Conservation (phyloP, 2,329 filamentous ascomycete species). For the Coniochaeta hoffmannii region DNA sequence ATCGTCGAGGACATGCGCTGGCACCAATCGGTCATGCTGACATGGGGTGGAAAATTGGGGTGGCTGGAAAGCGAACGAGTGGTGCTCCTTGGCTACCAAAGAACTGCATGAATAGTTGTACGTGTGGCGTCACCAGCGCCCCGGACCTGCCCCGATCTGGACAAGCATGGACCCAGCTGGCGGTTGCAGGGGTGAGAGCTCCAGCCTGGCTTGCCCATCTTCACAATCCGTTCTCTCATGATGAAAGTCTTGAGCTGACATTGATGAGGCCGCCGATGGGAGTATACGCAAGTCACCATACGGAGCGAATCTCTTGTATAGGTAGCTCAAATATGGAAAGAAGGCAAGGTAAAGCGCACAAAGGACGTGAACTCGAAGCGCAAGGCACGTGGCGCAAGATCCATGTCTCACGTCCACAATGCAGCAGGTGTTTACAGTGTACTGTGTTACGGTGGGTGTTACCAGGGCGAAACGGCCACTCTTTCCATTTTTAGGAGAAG, state of each 20-base stretch:
- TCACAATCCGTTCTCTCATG: no score
- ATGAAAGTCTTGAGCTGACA: no score
- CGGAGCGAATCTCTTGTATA: no score
- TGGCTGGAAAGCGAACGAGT: conserved; percentile 14
- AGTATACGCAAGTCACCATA: no score
- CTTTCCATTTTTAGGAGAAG: background rate
- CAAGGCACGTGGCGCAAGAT: background rate
- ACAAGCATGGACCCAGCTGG: background rate
- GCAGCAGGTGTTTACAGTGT: no score
- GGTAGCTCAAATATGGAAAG: no score
- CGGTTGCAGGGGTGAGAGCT: background rate
- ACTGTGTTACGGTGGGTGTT: no score
- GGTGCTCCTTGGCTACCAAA: background rate
- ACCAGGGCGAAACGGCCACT: background rate
- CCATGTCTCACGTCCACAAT: background rate
- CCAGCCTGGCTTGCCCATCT: background rate
- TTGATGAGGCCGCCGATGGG: no score
- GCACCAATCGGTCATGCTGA: conserved; percentile 10
- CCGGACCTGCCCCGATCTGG: background rate
- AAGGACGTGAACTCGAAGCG: no score
- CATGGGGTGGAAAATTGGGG: conserved; percentile 12
- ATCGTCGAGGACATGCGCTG: conserved; percentile 7
- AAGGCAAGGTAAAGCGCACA: no score
- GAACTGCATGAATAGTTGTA: background rate
- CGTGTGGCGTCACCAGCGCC: background rate